Evolutionary conservation across 768 basidiomycete genomes (phyloP), one percentile per base, ranked within the genome.

Genomic region (Sarcomyxa edulis): DNA sequence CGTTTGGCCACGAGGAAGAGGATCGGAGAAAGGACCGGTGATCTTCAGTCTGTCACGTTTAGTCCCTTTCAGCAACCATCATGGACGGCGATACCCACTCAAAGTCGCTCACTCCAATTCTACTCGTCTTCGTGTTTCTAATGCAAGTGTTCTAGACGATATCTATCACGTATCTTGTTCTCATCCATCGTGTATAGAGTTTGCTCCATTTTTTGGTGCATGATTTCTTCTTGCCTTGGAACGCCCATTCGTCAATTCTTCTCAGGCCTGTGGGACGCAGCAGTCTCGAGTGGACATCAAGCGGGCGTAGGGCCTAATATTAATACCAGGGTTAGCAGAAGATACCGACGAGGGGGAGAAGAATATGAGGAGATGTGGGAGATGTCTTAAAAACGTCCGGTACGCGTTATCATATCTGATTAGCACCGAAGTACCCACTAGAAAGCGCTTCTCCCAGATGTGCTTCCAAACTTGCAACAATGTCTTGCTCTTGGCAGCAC

Each of bases 181-280:
- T n/a, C n/a, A n/a, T n/a, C n/a, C n/a, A n/a, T n/a, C n/a, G n/a
- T n/a, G n/a, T n/a, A n/a, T n/a, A n/a, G n/a, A n/a, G 26, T 53
- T 71, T 26, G 66, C 71, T 11, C 62, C 71, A 20, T 50, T 83
- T 6, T 68, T 28, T 82, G 82, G 78, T 85, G 82, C 50, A 56
- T 82, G 43, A 56, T 84, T 35, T 81, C 80, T 23, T 83, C 81
- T 6, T 82, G 82, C 60, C 54, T 84, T 42, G 82, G 82, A 20
- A 60, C 62, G 2, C 60, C 76, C 4, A 56, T 79, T 26, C 59
- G 67, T 32, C 59, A 57, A 20, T 54, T 61, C n/a, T 44, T 77
- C 16, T 60, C 63, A 22, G 66, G 66, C 30, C 48, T 80, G 16
- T 78, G 74, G 74, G 62, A 72, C 20, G 22, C 37, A 12, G 30